phyloP scores from a whole-genome alignment of 805 yeast genomes.

The Lachancea kluyveri region DNA sequence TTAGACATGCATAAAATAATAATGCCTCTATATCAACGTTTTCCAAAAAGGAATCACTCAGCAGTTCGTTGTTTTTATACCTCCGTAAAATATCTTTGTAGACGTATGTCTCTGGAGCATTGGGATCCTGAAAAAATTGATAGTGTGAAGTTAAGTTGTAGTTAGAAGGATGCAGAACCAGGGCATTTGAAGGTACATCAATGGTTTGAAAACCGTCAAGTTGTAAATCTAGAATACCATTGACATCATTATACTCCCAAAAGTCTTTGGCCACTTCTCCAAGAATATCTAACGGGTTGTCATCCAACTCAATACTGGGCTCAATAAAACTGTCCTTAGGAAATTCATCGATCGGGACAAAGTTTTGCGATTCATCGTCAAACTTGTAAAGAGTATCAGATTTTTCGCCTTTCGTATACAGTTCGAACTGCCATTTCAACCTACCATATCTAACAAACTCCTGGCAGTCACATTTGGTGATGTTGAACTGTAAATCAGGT shows the following conservation, averaged over 20 bases:
- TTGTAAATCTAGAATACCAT: slow-evolving; percentile 3
- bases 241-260: slow-evolving; percentile 1
- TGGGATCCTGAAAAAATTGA: slow-evolving; percentile 3
- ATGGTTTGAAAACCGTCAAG: slow-evolving; percentile 5
- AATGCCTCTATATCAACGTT: slow-evolving; percentile 8
- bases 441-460: background rate
- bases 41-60: slow-evolving; percentile 7
- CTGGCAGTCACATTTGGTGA: background rate
- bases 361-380: background rate
- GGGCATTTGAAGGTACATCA: slow-evolving; percentile 10
- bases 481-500: background rate
- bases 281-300: slow-evolving; percentile 1
- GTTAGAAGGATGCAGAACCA: slow-evolving; percentile 1
- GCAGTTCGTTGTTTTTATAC: slow-evolving; percentile 8
- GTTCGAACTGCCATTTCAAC: background rate
- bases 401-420: background rate
- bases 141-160: background rate
- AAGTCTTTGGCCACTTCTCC: background rate
- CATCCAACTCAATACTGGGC: slow-evolving; percentile 1
- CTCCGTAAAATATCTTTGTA: slow-evolving; percentile 7
- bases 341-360: background rate
- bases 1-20: slow-evolving; percentile 9
- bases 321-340: background rate
- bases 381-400: background rate
- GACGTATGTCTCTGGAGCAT: slow-evolving; percentile 1